A percentile compares a stretch with the other conserved stretches of the same genome.
phyloP scores from a whole-genome alignment of 2,329 filamentous ascomycete species.

The Ilyonectria sp. region DNA sequence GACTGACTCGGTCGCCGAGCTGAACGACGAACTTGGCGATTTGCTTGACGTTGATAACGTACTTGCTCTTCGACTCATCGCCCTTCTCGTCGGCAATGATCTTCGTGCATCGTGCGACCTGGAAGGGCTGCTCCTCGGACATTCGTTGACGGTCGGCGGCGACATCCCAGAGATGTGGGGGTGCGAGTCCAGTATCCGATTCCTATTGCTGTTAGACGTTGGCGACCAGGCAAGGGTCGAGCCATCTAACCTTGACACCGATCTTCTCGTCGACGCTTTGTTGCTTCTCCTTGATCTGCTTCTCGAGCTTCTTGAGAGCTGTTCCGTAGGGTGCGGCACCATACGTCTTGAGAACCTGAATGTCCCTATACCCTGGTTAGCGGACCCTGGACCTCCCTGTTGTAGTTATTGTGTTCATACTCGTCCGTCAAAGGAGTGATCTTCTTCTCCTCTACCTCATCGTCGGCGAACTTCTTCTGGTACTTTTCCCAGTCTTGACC shows the following conservation, averaged over 20 bases:
- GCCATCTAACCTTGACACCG: conserved; percentile 76
- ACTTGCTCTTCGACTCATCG: conserved; percentile 99
- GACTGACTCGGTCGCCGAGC: conserved; percentile 94
- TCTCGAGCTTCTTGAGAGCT: conserved; percentile 96
- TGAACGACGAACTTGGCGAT: conserved; percentile 99
- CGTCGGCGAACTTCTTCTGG: conserved; percentile 95
- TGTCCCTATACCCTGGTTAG: conserved; percentile 78
- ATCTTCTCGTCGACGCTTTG: conserved; percentile 99
- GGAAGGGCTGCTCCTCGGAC: conserved; percentile 97
- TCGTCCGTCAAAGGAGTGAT: conserved; percentile 97
- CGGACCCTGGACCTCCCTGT: conserved; percentile 14
- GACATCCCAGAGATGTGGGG: conserved; percentile 98
- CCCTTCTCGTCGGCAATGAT: conserved; percentile 95
- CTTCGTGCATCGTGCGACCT: conserved; percentile 98
- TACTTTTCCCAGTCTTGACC: conserved; percentile 99
- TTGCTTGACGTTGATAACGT: conserved; percentile 99
- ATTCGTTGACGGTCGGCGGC: conserved; percentile 98
- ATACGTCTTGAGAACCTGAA: conserved; percentile 99
- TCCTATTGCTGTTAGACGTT: conserved; percentile 70
- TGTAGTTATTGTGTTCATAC: conserved; percentile 67
- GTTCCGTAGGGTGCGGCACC: conserved; percentile 96
- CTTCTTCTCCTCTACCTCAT: conserved; percentile 99
- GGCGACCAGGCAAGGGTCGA: neutral
- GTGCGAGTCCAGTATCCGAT: conserved; percentile 97
- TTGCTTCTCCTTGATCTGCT: conserved; percentile 99